A percentile compares a stretch with the other conserved stretches of the same genome.
Evolutionary conservation across 1,284 basidiomycete genomes (phyloP).

Genomic region (Phlebopus sp.): DNA sequence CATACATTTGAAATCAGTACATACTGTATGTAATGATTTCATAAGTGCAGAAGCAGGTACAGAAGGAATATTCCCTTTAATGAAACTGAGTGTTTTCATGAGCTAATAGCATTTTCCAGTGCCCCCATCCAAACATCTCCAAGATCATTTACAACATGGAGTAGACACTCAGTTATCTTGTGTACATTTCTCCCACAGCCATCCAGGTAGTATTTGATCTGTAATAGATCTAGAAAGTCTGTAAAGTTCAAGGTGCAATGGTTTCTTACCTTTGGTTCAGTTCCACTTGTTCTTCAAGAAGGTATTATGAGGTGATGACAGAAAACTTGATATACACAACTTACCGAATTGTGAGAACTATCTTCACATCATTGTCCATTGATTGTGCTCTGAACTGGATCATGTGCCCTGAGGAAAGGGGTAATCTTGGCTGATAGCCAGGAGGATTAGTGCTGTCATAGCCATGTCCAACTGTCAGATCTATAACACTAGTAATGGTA

Average conservation of each 20-base stretch:
- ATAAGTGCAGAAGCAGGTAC: too few species aligned
- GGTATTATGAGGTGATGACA: slow-evolving; percentile 1
- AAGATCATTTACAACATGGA: slow-evolving; percentile 55
- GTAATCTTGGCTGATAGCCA: slow-evolving; percentile 58
- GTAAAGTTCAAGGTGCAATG: not conserved
- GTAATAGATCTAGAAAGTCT: slow-evolving; percentile 1
- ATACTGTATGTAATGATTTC: too few species aligned
- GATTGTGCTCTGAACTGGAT: slow-evolving; percentile 70
- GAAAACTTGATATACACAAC: slow-evolving; percentile 11
- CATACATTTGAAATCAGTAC: too few species aligned
- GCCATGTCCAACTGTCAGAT: slow-evolving; percentile 63
- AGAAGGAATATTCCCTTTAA: slow-evolving; percentile 20
- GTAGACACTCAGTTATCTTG: slow-evolving; percentile 46
- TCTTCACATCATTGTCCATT: slow-evolving; percentile 40
- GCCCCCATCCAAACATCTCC: slow-evolving; percentile 68
- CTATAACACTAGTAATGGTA: slow-evolving; percentile 59
- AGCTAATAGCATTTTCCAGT: slow-evolving; percentile 49
- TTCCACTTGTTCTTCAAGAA: slow-evolving; percentile 70
- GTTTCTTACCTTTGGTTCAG: slow-evolving; percentile 73
- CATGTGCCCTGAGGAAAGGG: slow-evolving; percentile 81
- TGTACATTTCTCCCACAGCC: slow-evolving; percentile 54
- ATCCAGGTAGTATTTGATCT: slow-evolving; percentile 86
- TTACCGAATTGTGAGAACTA: slow-evolving; percentile 68
- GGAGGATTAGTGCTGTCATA: slow-evolving; percentile 74
- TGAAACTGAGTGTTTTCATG: slow-evolving; percentile 26